Evolutionary conservation across 768 basidiomycete species (phyloP), one percentile per base, ranked within the genome.

Genomic region (Boletus rubroflammeus): DNA sequence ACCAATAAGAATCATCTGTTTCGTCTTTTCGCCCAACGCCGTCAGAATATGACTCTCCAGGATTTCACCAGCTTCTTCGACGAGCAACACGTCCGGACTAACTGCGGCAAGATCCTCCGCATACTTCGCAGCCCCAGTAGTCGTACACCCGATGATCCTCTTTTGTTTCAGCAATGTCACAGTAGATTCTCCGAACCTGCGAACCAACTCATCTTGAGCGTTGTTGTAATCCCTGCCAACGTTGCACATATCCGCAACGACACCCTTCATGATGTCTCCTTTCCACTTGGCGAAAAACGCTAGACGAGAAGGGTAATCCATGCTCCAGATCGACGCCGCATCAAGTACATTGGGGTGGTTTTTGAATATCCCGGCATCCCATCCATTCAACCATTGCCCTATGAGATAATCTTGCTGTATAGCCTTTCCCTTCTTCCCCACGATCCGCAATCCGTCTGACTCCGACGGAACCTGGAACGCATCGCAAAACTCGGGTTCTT

Each of bases 31-130:
- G 0, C 78, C 75, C n/a, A 88, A 65, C 0, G 86, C 78, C 0
- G 84, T 85, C 44, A 88, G 56, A 26, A 86, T 69, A 58, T 88
- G 86, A 53, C 82, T 83, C 64, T 88, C 84, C 14, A 88, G 60
- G 36, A 88, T 87, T 60, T 88, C 86, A 6, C 86, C 86, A 0
- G 86, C 86, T 67, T 88, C 86, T 63, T 88, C 86, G 1, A 88
- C 83, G 1, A 88, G 69, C 6, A 88, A 66, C 0, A 88, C 76
- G 13, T 77, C 72, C 0, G 83, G 81, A 3, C 69, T 64, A 8
- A 74, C 78, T 0, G 71, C 74, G 5, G 73, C 76, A 23, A 88
- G 77, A 32, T 72, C 71, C 4, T 72, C 67, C 0, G 70, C 67
- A 57, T 84, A 85, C 63, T 82, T 88, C 0, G 86, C 86, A 0